Evolutionary conservation across 202 grass and related monocot genomes (phyloP).

Genomic region (Elaeis oleifera): DNA sequence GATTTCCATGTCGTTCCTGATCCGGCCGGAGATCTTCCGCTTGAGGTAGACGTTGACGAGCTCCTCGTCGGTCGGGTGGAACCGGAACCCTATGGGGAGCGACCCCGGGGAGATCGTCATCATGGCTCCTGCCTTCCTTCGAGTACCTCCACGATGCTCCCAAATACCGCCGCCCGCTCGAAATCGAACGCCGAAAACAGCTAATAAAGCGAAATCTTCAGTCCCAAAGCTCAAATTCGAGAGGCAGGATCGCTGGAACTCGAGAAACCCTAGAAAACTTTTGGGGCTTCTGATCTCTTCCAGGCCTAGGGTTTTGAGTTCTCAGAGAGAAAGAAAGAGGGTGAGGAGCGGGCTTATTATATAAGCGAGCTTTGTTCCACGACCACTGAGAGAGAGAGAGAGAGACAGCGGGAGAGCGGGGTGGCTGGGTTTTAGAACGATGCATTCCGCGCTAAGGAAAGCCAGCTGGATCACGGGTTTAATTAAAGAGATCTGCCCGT

Average conservation of each 20-base stretch:
- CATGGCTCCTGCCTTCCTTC: constrained; percentile 20
- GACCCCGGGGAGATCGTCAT: constrained; percentile 45
- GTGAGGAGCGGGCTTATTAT: constrained; percentile 1
- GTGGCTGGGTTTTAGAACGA: too few relatives aligned
- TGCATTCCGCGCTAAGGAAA: too few relatives aligned
- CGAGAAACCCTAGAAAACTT: too few relatives aligned
- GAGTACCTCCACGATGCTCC: constrained; percentile 12
- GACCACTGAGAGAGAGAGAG: not conserved
- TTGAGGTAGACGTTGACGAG: constrained; percentile 88
- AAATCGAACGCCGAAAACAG: too few relatives aligned
- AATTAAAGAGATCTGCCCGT: too few relatives aligned
- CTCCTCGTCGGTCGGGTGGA: constrained; percentile 94
- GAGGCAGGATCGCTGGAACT: too few relatives aligned
- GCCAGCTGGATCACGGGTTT: too few relatives aligned
- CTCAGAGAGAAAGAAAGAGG: constrained; percentile 8
- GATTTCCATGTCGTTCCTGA: constrained; percentile 50
- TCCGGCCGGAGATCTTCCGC: constrained; percentile 78
- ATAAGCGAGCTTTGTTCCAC: not conserved
- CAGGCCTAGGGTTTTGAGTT: constrained; percentile 23
- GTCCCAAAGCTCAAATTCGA: too few relatives aligned
- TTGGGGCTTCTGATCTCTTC: not conserved
- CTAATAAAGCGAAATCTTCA: too few relatives aligned
- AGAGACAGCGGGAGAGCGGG: not conserved
- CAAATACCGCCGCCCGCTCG: not conserved
- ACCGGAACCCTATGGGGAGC: constrained; percentile 86